These are phyloP conservation scores for Claviceps sp. DNA, from an alignment of 2,329 filamentous ascomycete genomes.

Conservation along the genomic window DNA sequence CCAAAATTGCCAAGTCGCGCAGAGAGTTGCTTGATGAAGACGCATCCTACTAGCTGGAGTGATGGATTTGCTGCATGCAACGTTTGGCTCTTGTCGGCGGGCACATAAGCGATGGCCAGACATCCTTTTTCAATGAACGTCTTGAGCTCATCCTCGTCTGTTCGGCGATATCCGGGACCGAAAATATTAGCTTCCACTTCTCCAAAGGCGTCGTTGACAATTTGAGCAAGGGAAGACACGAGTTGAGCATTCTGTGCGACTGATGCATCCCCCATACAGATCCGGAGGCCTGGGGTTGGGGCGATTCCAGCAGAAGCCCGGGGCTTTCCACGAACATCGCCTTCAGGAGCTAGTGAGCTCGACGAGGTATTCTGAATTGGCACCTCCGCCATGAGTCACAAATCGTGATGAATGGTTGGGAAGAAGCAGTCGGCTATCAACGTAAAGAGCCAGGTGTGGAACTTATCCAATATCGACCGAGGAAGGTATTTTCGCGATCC, in stretches of 20 bases:
- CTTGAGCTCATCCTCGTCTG: constrained; percentile 10
- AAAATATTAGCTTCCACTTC: constrained; percentile 16
- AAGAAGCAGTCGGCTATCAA: neutral
- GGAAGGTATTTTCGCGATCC: no score
- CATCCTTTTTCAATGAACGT: constrained; percentile 10
- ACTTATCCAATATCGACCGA: no score
- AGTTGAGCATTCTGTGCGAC: constrained; percentile 10
- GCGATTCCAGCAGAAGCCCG: neutral
- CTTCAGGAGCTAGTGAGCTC: neutral
- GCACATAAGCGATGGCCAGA: constrained; percentile 13
- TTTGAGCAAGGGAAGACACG: constrained; percentile 7
- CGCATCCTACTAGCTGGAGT: constrained; percentile 12
- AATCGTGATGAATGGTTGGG: neutral
- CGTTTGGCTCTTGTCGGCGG: neutral
- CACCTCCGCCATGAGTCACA: neutral
- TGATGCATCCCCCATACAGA: constrained; percentile 10
- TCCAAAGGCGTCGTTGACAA: constrained; percentile 16
- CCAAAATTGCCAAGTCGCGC: constrained; percentile 13
- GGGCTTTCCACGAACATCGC: neutral
- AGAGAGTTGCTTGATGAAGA: constrained; percentile 12
- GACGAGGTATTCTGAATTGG: neutral
- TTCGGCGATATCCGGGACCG: constrained; percentile 14
- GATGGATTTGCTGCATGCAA: neutral
- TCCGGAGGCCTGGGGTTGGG: constrained; percentile 1
- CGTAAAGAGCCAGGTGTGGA: no score